These are phyloP conservation scores for Penicillium subrubescens DNA, from an alignment of 495 filamentous ascomycete genomes.

Conservation along the genomic window DNA sequence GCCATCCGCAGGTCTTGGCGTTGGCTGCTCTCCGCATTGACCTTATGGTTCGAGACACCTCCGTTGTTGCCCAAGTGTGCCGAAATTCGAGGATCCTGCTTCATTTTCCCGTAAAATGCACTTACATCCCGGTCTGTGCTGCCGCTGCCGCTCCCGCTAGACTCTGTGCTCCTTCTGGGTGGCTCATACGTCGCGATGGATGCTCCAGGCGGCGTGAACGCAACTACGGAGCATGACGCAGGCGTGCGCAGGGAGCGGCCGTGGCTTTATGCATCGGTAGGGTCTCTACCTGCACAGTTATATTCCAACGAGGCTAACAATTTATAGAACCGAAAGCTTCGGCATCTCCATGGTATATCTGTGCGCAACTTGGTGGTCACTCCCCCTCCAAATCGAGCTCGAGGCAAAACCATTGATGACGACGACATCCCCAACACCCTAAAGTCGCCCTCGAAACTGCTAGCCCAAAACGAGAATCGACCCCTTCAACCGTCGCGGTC, in stretches of 20 bases:
- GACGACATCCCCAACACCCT: constrained; percentile 70
- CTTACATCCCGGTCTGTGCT: not conserved
- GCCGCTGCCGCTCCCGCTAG: constrained; percentile 6
- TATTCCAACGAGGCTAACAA: constrained; percentile 9
- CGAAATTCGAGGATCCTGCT: not conserved
- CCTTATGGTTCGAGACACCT: constrained; percentile 19
- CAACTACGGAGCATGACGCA: constrained; percentile 24
- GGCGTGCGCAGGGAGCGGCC: constrained; percentile 26
- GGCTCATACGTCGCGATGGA: constrained; percentile 13
- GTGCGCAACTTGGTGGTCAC: constrained; percentile 79
- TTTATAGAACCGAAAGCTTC: constrained; percentile 77
- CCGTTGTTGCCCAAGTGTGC: constrained; percentile 11
- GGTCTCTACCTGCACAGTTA: constrained; percentile 2
- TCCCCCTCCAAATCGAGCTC: constrained; percentile 48
- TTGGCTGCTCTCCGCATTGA: constrained; percentile 32
- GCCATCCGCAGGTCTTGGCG: constrained; percentile 29
- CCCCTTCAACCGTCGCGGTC: constrained; percentile 71
- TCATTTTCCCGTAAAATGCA: constrained; percentile 13
- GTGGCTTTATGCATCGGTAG: constrained; percentile 29
- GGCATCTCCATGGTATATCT: constrained; percentile 85
- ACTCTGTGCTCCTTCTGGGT: not conserved
- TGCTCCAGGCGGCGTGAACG: constrained; percentile 12
- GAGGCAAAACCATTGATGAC: constrained; percentile 81
- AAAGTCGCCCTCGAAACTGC: constrained; percentile 68
- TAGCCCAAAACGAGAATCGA: constrained; percentile 58